phyloP scores from a whole-genome alignment of 805 yeast species.

The Ogataea pilisensis region DNA sequence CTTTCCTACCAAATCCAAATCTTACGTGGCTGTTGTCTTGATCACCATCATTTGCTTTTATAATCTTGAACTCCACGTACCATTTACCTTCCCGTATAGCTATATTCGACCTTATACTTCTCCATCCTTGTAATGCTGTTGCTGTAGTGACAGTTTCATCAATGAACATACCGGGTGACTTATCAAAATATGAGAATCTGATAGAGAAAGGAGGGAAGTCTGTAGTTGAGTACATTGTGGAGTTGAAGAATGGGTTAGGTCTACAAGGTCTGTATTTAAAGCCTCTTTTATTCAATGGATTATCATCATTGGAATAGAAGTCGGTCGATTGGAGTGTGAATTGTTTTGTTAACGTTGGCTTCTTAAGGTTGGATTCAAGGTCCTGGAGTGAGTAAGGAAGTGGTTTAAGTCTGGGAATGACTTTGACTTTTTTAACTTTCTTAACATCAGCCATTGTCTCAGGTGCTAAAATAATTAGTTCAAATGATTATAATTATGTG shows the following conservation, averaged over 20 bases:
- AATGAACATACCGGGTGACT: slow-evolving; percentile 53
- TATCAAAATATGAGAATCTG: slow-evolving; percentile 62
- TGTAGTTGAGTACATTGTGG: slow-evolving; percentile 62
- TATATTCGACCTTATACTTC: slow-evolving; percentile 69
- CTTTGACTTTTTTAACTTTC: slow-evolving; percentile 7
- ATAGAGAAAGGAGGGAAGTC: slow-evolving; percentile 67
- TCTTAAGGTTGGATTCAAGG: slow-evolving; percentile 16
- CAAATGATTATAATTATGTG: too few species aligned
- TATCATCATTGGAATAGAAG: slow-evolving; percentile 60
- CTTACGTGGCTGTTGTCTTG: slow-evolving; percentile 49
- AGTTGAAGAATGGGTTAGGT: slow-evolving; percentile 57
- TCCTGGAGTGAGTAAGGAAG: slow-evolving; percentile 31
- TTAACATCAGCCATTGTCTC: neutral
- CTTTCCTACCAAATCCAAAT: slow-evolving; percentile 78
- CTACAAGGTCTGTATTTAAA: slow-evolving; percentile 78
- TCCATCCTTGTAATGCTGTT: slow-evolving; percentile 71
- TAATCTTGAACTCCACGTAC: slow-evolving; percentile 72
- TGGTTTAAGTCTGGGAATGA: slow-evolving; percentile 32
- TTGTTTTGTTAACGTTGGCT: slow-evolving; percentile 20
- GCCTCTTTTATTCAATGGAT: slow-evolving; percentile 75
- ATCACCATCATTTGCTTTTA: slow-evolving; percentile 24
- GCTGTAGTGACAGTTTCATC: slow-evolving; percentile 39
- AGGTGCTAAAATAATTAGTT: neutral
- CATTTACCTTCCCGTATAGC: slow-evolving; percentile 74
- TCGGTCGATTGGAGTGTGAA: slow-evolving; percentile 7